A percentile compares a stretch with the other conserved stretches of the same genome.
phyloP scores from a whole-genome alignment of 495 filamentous ascomycete species.

The Terfezia boudieri region DNA sequence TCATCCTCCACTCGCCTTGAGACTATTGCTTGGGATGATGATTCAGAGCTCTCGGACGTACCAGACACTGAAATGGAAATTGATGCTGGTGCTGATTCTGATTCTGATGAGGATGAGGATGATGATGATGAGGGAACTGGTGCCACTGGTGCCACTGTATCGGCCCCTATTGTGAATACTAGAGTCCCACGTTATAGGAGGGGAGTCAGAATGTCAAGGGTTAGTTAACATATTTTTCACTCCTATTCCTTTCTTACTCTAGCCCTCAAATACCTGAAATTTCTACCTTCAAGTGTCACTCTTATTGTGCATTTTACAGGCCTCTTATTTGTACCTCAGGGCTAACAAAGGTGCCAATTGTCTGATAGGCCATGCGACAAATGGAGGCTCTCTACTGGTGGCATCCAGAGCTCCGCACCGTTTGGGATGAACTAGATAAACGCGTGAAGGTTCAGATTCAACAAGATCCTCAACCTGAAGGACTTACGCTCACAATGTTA shows the following conservation, averaged over 20 bases:
- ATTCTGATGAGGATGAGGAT: slow-evolving; percentile 3
- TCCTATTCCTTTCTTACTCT: no score
- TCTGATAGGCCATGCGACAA: slow-evolving; percentile 6
- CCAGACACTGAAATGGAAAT: background rate
- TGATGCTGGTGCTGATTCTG: background rate
- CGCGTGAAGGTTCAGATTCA: slow-evolving; percentile 41
- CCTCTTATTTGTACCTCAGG: background rate
- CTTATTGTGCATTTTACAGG: no score
- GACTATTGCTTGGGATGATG: no score
- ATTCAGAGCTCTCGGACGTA: no score
- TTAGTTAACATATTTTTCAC: background rate
- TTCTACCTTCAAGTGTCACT: no score
- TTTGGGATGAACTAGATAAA: slow-evolving; percentile 59
- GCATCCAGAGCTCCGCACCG: slow-evolving; percentile 55
- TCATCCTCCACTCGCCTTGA: no score
- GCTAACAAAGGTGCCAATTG: no score
- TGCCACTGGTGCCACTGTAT: background rate
- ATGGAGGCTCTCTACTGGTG: slow-evolving; percentile 40
- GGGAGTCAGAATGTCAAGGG: slow-evolving; percentile 9
- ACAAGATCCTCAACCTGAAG: slow-evolving; percentile 48
- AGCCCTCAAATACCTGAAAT: no score
- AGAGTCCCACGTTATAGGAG: background rate
- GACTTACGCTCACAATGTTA: slow-evolving; percentile 63
- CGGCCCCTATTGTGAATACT: background rate
- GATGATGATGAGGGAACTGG: background rate